Base-by-base conservation (phyloP, 2,329 filamentous ascomycete species). In the Fusarium siculi region DNA sequence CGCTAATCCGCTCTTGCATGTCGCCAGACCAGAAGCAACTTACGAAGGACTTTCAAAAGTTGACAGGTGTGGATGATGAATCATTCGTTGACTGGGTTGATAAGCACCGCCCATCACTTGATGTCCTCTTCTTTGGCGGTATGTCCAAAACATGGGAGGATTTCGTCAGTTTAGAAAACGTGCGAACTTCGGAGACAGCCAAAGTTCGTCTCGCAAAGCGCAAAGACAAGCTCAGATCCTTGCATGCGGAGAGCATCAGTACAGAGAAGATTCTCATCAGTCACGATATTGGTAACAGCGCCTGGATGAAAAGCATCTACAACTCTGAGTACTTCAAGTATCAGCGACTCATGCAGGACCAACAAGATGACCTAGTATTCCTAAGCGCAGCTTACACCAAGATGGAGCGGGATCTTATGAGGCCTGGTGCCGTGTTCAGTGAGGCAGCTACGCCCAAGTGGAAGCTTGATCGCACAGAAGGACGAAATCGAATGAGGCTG, bases 271-370 rank as follows among this genome's bases (percentile, higher is more conserved):
- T 93, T 21, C 88, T 95, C 65, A 87, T 92, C 60, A 91, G 91
- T n/a, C 96, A 98, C 78, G 94, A 97, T 77, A 91, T 93, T 73
- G 93, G 94, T 2, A 96, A 96, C 63, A 92, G 90, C 44, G 92
- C 96, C 66, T 99, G 96, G 96, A 93, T 96, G 85, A 94, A 95
- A 76, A 98, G 97, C 77, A 97, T 99, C 44, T 96, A 96, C 81
- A 91, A 93, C 54, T 94, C 96, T 0, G 96, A 99, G 80, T 92
- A 96, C 74, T 89, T 96, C 79, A 98, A 97, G 80, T 92, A 97
- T 73, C 96, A 98, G 80, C 89, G 96, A 70, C 88, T 93, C 21
- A 84, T 95, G 60, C 96, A 99, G 81, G 97, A 99, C 77, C 94
- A 97, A 77, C 95, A 98, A 76, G 96, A 99, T 79, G 96, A 95